Evolutionary conservation across 805 yeast species (phyloP).

Genomic region (Candida parachauliodes): DNA sequence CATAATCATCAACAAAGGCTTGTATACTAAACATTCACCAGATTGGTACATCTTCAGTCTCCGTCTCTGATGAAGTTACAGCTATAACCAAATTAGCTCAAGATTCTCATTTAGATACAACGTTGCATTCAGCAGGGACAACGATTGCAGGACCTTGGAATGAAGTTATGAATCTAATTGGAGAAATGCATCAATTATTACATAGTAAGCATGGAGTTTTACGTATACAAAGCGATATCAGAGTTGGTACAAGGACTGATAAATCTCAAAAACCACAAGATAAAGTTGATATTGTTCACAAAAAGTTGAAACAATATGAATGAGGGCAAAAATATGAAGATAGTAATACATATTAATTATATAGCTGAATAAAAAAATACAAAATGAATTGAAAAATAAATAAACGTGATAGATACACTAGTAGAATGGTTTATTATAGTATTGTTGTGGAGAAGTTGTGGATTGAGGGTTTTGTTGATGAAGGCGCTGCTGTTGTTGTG

Average conservation of each 20-base stretch:
- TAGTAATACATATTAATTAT: too few relatives aligned
- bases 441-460: conserved; percentile 8
- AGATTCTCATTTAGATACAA: conserved; percentile 58
- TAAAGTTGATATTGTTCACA: conserved; percentile 62
- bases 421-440: conserved; percentile 5
- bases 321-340: neutral
- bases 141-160: conserved; percentile 93
- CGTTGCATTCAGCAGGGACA: conserved; percentile 89
- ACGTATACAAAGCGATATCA: conserved; percentile 79
- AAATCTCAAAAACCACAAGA: conserved; percentile 70
- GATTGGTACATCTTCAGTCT: conserved; percentile 73
- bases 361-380: too few relatives aligned
- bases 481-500: conserved; percentile 6
- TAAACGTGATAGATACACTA: neutral
- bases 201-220: conserved; percentile 65
- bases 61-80: conserved; percentile 80
- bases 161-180: conserved; percentile 76
- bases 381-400: neutral
- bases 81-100: conserved; percentile 62
- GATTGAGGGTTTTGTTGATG: too few relatives aligned
- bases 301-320: conserved; percentile 31
- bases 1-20: conserved; percentile 2
- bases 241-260: conserved; percentile 83
- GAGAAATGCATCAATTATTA: conserved; percentile 67
- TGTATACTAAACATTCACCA: conserved; percentile 17